Conservation (phyloP, 495 filamentous ascomycete genomes). For the Lichina pygmaea region DNA sequence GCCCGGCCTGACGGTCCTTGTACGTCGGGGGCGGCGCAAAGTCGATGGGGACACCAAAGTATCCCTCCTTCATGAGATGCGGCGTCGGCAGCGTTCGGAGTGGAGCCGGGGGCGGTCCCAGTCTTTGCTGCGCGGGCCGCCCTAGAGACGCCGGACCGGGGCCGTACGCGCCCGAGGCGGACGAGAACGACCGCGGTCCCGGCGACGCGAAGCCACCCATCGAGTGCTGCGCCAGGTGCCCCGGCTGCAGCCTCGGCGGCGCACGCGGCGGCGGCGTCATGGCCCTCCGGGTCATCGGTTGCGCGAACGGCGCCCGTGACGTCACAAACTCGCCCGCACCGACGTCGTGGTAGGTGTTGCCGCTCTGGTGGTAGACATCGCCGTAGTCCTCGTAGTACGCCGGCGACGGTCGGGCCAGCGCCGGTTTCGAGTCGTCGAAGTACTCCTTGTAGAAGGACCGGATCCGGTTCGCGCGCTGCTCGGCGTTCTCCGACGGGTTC, state of each 20-base stretch:
- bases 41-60: conserved; percentile 48
- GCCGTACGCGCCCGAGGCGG: conserved; percentile 30
- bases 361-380: conserved; percentile 23
- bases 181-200: conserved; percentile 32
- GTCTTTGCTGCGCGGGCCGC: not conserved
- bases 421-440: conserved; percentile 62
- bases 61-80: conserved; percentile 62
- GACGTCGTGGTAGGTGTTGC: conserved; percentile 41
- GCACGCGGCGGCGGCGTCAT: conserved; percentile 88
- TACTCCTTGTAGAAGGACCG: conserved; percentile 98
- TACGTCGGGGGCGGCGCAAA: conserved; percentile 60
- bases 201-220: conserved; percentile 10
- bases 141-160: conserved; percentile 3
- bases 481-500: conserved; percentile 62
- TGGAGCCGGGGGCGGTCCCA: conserved; percentile 28
- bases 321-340: conserved; percentile 46
- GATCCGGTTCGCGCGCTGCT: conserved; percentile 85
- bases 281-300: conserved; percentile 64
- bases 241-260: conserved; percentile 41
- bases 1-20: conserved; percentile 39
- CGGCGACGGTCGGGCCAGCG: conserved; percentile 6
- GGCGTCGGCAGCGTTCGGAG: conserved; percentile 63
- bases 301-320: conserved; percentile 38
- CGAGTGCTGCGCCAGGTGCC: conserved; percentile 5
- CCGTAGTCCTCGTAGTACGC: conserved; percentile 1